These are phyloP conservation scores for Panus rudis DNA, from an alignment of 768 basidiomycete species.

Conservation along the genomic window DNA sequence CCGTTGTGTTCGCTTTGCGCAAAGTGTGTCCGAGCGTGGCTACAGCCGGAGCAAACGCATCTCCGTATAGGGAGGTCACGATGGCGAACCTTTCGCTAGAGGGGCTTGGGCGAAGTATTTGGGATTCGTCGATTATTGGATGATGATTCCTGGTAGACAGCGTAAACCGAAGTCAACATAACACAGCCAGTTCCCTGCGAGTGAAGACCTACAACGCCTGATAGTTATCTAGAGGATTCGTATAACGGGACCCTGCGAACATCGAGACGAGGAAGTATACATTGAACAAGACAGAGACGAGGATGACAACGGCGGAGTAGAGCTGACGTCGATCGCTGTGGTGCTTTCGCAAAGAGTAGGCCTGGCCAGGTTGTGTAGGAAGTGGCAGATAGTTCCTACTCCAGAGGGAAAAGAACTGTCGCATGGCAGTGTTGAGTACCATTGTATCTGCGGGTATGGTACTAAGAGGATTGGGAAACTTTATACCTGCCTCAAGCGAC, in stretches of 20 bases:
- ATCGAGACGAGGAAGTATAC: not conserved
- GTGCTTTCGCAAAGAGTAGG: not conserved
- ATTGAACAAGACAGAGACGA: slow-evolving; percentile 1
- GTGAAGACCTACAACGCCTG: slow-evolving; percentile 4
- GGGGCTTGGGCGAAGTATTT: slow-evolving; percentile 4
- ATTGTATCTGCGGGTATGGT: too few relatives aligned
- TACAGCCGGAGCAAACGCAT: slow-evolving; percentile 24
- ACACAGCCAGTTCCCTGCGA: not conserved
- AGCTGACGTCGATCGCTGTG: not conserved
- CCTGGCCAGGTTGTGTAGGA: not conserved
- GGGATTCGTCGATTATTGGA: slow-evolving; percentile 9
- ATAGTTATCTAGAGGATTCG: slow-evolving; percentile 5
- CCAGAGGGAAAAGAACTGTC: not conserved
- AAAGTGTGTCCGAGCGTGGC: slow-evolving; percentile 27
- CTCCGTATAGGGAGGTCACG: slow-evolving; percentile 27
- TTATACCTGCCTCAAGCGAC: too few relatives aligned
- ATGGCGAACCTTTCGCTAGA: slow-evolving; percentile 17
- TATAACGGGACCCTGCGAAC: not conserved
- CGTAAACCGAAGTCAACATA: not conserved
- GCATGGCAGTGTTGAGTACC: too few relatives aligned
- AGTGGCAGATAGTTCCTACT: not conserved
- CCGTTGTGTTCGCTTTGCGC: slow-evolving; percentile 18
- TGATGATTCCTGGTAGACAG: slow-evolving; percentile 10
- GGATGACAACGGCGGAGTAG: not conserved
- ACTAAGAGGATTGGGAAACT: too few relatives aligned